Conservation (phyloP, 306 rosid species). For the Oemleria cerasiformis region DNA sequence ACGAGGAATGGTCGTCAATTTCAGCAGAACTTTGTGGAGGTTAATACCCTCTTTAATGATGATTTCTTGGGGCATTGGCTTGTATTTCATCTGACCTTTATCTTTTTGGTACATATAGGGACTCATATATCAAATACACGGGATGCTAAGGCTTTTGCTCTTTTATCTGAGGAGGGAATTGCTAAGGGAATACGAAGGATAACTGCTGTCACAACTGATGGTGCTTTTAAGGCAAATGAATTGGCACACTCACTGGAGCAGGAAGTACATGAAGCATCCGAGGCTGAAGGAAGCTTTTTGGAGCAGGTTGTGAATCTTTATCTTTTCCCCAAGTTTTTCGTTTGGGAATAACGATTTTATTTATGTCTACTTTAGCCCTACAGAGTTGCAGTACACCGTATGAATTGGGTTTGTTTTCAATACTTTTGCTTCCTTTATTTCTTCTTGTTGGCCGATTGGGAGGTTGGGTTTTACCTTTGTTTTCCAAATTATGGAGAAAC, state of each 20-base stretch:
- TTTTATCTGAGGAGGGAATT: slow-evolving; percentile 94
- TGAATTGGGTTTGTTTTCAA: neutral
- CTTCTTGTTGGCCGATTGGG: neutral
- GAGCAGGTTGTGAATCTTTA: slow-evolving; percentile 63
- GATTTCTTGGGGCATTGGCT: slow-evolving; percentile 23
- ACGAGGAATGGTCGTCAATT: slow-evolving; percentile 65
- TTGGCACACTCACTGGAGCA: slow-evolving; percentile 66
- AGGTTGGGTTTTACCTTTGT: neutral
- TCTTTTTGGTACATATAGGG: slow-evolving; percentile 46
- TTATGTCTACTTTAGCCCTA: neutral
- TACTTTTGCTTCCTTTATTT: neutral
- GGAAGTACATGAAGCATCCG: slow-evolving; percentile 66
- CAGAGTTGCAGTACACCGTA: neutral
- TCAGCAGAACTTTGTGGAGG: slow-evolving; percentile 96
- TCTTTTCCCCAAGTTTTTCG: neutral
- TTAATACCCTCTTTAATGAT: slow-evolving; percentile 26
- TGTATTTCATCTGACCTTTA: slow-evolving; percentile 24
- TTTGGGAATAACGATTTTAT: neutral
- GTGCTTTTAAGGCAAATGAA: slow-evolving; percentile 61
- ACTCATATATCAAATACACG: slow-evolving; percentile 89
- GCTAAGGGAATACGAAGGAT: slow-evolving; percentile 94
- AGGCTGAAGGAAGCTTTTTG: slow-evolving; percentile 59
- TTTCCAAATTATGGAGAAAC: neutral
- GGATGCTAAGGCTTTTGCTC: slow-evolving; percentile 92
- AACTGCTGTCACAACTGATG: slow-evolving; percentile 87